phyloP scores from a whole-genome alignment of 106 monocot species.

The Cymbidium sinense region DNA sequence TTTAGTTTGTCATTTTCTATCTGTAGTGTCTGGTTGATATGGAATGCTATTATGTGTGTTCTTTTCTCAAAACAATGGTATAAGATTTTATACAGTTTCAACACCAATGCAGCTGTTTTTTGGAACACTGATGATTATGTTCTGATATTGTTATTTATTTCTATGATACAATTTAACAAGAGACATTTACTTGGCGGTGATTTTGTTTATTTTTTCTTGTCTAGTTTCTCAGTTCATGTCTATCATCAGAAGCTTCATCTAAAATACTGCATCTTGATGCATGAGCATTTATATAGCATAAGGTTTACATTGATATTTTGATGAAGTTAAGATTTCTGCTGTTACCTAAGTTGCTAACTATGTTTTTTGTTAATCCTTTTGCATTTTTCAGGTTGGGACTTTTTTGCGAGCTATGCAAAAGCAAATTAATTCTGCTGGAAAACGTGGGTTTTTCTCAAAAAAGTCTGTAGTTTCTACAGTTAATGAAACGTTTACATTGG shows the following conservation, averaged over 20 bases:
- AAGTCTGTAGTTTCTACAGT: slow-evolving; percentile 68
- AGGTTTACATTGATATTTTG: not conserved
- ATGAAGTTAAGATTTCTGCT: not conserved
- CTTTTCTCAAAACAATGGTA: not conserved
- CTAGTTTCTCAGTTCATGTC: not conserved
- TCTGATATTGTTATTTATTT: not conserved
- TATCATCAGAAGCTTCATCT: not conserved
- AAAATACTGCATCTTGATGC: not conserved
- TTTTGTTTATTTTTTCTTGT: not conserved
- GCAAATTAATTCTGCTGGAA: slow-evolving; percentile 87
- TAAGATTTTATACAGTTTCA: not conserved
- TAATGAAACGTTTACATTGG: slow-evolving; percentile 88
- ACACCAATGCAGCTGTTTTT: not conserved
- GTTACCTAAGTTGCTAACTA: not conserved
- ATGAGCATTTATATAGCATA: not conserved
- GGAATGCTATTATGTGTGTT: not conserved
- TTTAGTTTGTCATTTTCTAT: not conserved
- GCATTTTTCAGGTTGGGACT: slow-evolving; percentile 56
- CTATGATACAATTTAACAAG: not conserved
- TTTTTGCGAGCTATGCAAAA: slow-evolving; percentile 97
- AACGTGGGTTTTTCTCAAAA: slow-evolving; percentile 91
- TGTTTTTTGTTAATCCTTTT: not conserved
- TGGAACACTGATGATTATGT: not conserved
- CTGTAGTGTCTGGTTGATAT: not conserved
- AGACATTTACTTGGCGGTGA: not conserved